Evolutionary conservation across 1,284 basidiomycete species (phyloP), one percentile per base, ranked within the genome.

Genomic region (Microbotryum violaceum): DNA sequence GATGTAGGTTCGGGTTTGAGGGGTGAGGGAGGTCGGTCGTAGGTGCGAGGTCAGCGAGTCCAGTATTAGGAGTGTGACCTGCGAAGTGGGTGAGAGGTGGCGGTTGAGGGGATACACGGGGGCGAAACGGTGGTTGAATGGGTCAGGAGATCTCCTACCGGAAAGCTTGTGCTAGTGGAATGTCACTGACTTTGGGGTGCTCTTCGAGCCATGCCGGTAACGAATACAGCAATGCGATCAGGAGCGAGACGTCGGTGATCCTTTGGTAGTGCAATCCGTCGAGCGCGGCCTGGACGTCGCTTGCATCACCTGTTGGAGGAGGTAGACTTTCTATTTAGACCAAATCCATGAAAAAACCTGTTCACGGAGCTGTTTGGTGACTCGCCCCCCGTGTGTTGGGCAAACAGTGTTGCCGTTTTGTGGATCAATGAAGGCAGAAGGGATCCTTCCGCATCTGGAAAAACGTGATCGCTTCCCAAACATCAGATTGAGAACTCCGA

Each of bases 61-160:
- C 27, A 68, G 18, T 12, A 68, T 29, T 29, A 68, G 25, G 27
- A 68, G 64, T 37, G 57, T 58, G 61, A 68, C 62, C 66, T 68
- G 56, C 4, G 8, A 2, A 18, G 5, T 2, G 37, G 9, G 37
- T 1, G 12, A 16, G 20, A 37, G 5, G 16, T 4, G 31, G 44
- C 5, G 27, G 5, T 27, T 18, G 10, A 37, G 45, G 37, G 27
- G 42, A 33, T 25, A n/a, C 20, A 18, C 49, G n/a, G 1, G 1
- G 20, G n/a, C 2, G 44, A 27, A 37, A 45, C 14, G 10, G n/a
- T 9, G 23, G 6, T 20, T 10, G 3, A 8, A 20, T 20, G 31
- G 3, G 33, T 6, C 18, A 10, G n/a, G 16, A 6, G 20, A 20
- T 6, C 44, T 8, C 8, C 4, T 12, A 54, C 31, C 12, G n/a